phyloP scores from a whole-genome alignment of 192 early-diverging fungal genomes.

The Coemansia sp. region DNA sequence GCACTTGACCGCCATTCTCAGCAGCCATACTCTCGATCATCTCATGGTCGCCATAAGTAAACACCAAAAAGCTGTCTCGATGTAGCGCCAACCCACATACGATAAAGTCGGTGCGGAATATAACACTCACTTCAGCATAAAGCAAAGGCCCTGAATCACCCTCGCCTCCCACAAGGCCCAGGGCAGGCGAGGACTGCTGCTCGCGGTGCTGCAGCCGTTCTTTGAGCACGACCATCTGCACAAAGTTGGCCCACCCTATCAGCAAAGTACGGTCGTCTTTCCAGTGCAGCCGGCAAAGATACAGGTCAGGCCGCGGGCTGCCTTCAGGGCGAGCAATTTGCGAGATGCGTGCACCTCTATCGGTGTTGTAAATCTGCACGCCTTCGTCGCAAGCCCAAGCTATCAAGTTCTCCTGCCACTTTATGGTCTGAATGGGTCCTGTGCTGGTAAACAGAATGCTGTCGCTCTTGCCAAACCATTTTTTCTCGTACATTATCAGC shows the following conservation, averaged over 20 bases:
- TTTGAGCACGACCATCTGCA: conserved; percentile 80
- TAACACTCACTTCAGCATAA: conserved; percentile 58
- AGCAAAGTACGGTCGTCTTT: conserved; percentile 70
- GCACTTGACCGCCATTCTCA: conserved; percentile 9
- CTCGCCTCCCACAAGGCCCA: conserved; percentile 3
- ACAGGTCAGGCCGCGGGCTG: conserved; percentile 81
- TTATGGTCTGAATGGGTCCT: conserved; percentile 82
- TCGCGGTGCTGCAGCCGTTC: conserved; percentile 24
- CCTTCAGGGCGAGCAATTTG: conserved; percentile 76
- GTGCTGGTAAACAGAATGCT: conserved; percentile 81
- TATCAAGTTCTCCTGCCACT: conserved; percentile 81
- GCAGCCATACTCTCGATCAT: conserved; percentile 10
- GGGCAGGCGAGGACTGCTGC: conserved; percentile 3
- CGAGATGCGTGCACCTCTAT: conserved; percentile 69
- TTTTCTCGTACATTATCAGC: conserved; percentile 73
- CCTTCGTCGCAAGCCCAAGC: conserved; percentile 95
- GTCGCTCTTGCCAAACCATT: conserved; percentile 83
- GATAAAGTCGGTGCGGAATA: conserved; percentile 58
- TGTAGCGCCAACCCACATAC: conserved; percentile 85
- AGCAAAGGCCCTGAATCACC: conserved; percentile 15
- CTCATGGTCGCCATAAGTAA: conserved; percentile 46
- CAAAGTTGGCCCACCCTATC: conserved; percentile 93
- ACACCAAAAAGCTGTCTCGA: conserved; percentile 36
- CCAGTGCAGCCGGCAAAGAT: conserved; percentile 85
- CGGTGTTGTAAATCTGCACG: conserved; percentile 80